Evolutionary conservation across 805 yeast species (phyloP).

Genomic region (Tetrapisispora nanseiensis): DNA sequence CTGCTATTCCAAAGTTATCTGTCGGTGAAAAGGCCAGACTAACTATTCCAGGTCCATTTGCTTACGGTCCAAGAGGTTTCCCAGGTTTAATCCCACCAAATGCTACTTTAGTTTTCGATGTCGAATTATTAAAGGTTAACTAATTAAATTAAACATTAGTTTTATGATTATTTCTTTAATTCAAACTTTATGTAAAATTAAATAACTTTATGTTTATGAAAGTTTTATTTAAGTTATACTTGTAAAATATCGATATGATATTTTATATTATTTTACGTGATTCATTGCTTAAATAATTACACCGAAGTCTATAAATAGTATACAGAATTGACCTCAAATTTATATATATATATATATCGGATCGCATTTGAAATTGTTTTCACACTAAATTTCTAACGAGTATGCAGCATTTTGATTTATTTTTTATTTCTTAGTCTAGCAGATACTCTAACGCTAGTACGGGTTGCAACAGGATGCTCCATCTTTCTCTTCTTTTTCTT

Average conservation of each 20-base stretch:
- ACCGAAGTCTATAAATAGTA: no score
- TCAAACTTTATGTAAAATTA: not conserved
- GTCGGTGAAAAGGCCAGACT: constrained; percentile 88
- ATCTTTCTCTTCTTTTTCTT: constrained; percentile 12
- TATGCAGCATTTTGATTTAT: no score
- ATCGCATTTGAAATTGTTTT: no score
- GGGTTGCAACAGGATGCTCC: constrained; percentile 2
- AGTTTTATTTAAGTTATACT: no score
- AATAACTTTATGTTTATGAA: constrained; percentile 1
- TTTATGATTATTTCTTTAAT: no score
- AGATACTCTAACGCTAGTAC: constrained; percentile 19
- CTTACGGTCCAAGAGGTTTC: constrained; percentile 90
- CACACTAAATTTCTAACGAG: no score
- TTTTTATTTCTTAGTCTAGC: constrained; percentile 24
- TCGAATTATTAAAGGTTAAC: constrained; percentile 50
- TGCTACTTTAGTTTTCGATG: constrained; percentile 84
- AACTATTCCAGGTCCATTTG: constrained; percentile 88
- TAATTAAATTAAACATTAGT: no score
- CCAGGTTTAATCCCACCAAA: constrained; percentile 96
- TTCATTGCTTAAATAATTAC: not conserved
- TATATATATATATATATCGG: no score
- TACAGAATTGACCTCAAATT: no score
- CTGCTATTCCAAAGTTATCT: constrained; percentile 83
- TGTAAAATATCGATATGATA: no score
- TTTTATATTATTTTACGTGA: no score